These are phyloP conservation scores for Plasmodium reichenowi DNA, from an alignment of 169 alveolate species.

Conservation along the genomic window DNA sequence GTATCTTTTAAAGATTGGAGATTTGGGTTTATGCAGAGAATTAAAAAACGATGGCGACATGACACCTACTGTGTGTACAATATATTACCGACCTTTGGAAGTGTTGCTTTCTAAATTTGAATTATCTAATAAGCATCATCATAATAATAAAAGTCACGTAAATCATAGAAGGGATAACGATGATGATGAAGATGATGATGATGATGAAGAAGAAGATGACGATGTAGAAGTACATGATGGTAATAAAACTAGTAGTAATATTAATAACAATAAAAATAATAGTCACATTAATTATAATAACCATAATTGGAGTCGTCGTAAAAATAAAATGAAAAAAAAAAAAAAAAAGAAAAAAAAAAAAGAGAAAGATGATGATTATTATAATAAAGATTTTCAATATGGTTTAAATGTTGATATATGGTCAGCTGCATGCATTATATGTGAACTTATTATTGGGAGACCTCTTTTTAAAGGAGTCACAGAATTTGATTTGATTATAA, in stretches of 20 bases:
- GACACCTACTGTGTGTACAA: slow-evolving; percentile 92
- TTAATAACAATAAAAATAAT: too few relatives aligned
- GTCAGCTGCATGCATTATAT: slow-evolving; percentile 93
- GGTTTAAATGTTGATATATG: slow-evolving; percentile 90
- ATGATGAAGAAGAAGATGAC: too few relatives aligned
- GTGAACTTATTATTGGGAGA: slow-evolving; percentile 89
- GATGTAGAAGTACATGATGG: too few relatives aligned
- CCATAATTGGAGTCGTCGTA: too few relatives aligned
- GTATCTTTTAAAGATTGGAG: slow-evolving; percentile 90
- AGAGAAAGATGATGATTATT: slow-evolving; percentile 20
- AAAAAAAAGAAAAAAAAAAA: slow-evolving; percentile 22
- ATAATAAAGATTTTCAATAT: slow-evolving; percentile 75
- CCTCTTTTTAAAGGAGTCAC: slow-evolving; percentile 93
- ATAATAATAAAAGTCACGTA: not conserved
- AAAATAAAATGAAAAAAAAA: not conserved
- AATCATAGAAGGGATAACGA: not conserved
- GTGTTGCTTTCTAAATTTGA: slow-evolving; percentile 85
- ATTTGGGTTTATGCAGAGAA: slow-evolving; percentile 92
- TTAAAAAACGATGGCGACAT: slow-evolving; percentile 88
- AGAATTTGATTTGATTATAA: slow-evolving; percentile 86
- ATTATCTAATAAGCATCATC: slow-evolving; percentile 2
- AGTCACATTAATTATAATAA: too few relatives aligned
- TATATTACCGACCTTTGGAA: slow-evolving; percentile 91
- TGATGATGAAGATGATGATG: too few relatives aligned
- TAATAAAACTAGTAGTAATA: too few relatives aligned